These are phyloP conservation scores for Boletus vinaceobasis DNA, from an alignment of 768 basidiomycete genomes.

Conservation along the genomic window DNA sequence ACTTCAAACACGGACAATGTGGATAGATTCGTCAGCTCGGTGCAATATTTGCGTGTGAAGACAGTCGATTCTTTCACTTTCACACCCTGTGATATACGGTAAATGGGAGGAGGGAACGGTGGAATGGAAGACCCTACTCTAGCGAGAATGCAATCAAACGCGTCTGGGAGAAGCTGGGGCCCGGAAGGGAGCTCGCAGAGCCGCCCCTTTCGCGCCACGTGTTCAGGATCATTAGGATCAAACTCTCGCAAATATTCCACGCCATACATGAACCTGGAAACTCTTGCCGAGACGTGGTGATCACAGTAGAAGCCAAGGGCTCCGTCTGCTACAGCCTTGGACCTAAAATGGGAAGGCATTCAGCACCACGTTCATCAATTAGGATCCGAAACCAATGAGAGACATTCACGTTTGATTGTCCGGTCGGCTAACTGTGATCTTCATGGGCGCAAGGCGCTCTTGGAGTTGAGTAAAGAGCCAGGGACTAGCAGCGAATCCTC, in stretches of 20 bases:
- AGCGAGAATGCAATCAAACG: slow-evolving; percentile 77
- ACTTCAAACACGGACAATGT: slow-evolving; percentile 80
- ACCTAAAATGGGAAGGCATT: slow-evolving; percentile 40
- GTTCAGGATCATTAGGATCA: slow-evolving; percentile 63
- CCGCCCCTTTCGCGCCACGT: slow-evolving; percentile 57
- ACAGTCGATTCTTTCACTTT: slow-evolving; percentile 81
- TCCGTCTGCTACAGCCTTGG: slow-evolving; percentile 83
- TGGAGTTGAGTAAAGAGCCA: slow-evolving; percentile 78
- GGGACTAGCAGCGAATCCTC: slow-evolving; percentile 79
- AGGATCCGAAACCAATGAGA: slow-evolving; percentile 4
- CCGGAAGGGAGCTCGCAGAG: slow-evolving; percentile 76
- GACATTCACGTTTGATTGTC: slow-evolving; percentile 70
- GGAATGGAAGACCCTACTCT: slow-evolving; percentile 43
- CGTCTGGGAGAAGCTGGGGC: slow-evolving; percentile 73
- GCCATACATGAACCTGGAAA: slow-evolving; percentile 80
- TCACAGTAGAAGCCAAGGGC: slow-evolving; percentile 84
- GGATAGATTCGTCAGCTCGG: slow-evolving; percentile 71
- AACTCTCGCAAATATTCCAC: slow-evolving; percentile 74
- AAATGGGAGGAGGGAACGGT: slow-evolving; percentile 2
- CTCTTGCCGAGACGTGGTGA: slow-evolving; percentile 77
- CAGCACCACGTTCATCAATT: slow-evolving; percentile 2
- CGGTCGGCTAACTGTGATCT: slow-evolving; percentile 66
- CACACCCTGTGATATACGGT: slow-evolving; percentile 43
- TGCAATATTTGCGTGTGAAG: slow-evolving; percentile 79
- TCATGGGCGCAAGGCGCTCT: slow-evolving; percentile 54